Percentiles rank a stretch among this genome's conserved stretches.
phyloP scores from a whole-genome alignment of 1,284 basidiomycete species.

The Bondarzewia mesenterica region DNA sequence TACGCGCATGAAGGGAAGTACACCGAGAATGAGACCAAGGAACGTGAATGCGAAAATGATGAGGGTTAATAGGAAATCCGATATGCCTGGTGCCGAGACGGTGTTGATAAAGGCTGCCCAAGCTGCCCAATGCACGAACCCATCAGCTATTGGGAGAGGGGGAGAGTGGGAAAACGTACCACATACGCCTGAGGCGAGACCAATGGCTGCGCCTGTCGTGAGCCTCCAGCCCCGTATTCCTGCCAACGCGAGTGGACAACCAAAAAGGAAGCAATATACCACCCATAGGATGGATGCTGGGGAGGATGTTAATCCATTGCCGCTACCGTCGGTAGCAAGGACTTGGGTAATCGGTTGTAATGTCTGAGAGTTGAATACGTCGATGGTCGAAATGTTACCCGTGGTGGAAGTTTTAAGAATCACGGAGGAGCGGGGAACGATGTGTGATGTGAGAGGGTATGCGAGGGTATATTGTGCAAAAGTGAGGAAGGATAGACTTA shows the following conservation, averaged over 20 bases:
- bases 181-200: constrained; percentile 37
- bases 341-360: constrained; percentile 40
- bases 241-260: constrained; percentile 42
- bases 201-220: constrained; percentile 46
- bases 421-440: neutral
- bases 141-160: constrained; percentile 3
- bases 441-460: neutral
- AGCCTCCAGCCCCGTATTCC: constrained; percentile 49
- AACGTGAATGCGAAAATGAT: constrained; percentile 41
- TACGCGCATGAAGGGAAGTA: constrained; percentile 39
- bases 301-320: constrained; percentile 31
- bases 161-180: constrained; percentile 27
- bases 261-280: constrained; percentile 38
- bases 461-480: neutral
- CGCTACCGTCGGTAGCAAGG: constrained; percentile 49
- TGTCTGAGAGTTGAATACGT: constrained; percentile 37
- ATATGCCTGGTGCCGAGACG: constrained; percentile 34
- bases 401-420: constrained; percentile 11
- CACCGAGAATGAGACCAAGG: constrained; percentile 42
- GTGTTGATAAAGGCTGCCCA: constrained; percentile 58
- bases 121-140: constrained; percentile 23
- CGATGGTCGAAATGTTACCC: constrained; percentile 25
- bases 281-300: constrained; percentile 50
- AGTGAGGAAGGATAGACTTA: neutral
- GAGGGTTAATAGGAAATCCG: constrained; percentile 42